Conservation (phyloP, 2,329 filamentous ascomycete genomes). For the Calonectria pteridis region DNA sequence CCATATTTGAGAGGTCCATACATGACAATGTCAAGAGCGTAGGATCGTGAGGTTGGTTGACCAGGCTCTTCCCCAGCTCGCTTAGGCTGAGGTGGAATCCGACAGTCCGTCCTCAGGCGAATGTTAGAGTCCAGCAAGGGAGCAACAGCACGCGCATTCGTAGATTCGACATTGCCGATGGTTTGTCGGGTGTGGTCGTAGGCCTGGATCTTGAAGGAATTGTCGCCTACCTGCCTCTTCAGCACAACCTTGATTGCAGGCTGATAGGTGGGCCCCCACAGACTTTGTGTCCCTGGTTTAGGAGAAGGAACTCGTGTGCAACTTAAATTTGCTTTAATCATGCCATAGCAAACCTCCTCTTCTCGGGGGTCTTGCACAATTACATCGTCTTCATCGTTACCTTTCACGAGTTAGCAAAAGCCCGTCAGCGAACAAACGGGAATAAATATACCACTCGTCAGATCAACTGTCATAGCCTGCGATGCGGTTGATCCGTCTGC, state of each 20-base stretch:
- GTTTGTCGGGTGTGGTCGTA: conserved; percentile 77
- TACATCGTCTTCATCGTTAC: conserved; percentile 68
- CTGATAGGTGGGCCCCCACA: conserved; percentile 73
- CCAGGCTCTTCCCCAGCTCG: conserved; percentile 74
- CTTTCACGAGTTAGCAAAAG: conserved; percentile 31
- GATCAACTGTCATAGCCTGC: conserved; percentile 65
- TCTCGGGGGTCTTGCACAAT: conserved; percentile 71
- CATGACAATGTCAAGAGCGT: conserved; percentile 78
- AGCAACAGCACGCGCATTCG: conserved; percentile 75
- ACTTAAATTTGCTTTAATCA: conserved; percentile 76
- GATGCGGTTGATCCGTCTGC: conserved; percentile 45
- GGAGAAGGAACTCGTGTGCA: conserved; percentile 77
- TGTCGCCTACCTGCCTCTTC: conserved; percentile 68
- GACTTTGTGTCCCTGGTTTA: conserved; percentile 71
- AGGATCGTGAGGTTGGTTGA: conserved; percentile 69
- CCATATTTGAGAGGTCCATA: conserved; percentile 81
- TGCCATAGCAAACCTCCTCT: conserved; percentile 85
- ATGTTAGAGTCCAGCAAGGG: conserved; percentile 78
- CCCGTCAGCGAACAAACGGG: background rate
- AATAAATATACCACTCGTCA: conserved; percentile 63
- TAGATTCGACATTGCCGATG: conserved; percentile 81
- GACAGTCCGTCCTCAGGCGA: conserved; percentile 78
- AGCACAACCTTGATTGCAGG: conserved; percentile 81
- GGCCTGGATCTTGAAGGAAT: conserved; percentile 74
- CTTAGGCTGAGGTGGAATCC: conserved; percentile 76